Conservation (phyloP, 2,329 filamentous ascomycete genomes). For the Lanzia echinophila region DNA sequence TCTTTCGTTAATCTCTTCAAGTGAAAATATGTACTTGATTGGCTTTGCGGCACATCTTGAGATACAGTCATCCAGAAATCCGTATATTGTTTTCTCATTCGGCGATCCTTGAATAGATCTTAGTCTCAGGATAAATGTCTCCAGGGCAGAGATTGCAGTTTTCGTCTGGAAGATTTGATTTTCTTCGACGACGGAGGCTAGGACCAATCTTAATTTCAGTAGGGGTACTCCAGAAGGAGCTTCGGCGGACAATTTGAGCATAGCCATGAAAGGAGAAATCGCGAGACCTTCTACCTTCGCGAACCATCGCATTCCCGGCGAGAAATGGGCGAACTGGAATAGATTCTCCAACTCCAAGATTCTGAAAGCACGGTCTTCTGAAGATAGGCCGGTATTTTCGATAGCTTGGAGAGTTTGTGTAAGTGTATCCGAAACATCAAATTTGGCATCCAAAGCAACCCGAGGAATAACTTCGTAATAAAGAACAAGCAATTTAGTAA, state of each 20-base stretch:
- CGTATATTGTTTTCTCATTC: conserved; percentile 46
- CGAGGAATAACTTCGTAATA: conserved; percentile 81
- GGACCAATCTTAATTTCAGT: conserved; percentile 45
- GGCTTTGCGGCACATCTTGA: conserved; percentile 68
- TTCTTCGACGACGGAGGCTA: conserved; percentile 56
- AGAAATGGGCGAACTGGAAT: conserved; percentile 71
- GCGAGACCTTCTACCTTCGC: conserved; percentile 59
- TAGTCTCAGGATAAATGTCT: conserved; percentile 39
- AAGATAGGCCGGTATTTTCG: conserved; percentile 38
- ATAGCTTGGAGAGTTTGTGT: conserved; percentile 59
- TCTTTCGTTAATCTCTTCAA: conserved; percentile 45
- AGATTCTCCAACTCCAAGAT: conserved; percentile 75
- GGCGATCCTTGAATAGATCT: conserved; percentile 26
- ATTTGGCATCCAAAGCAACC: conserved; percentile 72
- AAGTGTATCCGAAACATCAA: conserved; percentile 77
- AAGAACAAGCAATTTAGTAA: conserved; percentile 70
- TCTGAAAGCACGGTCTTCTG: conserved; percentile 48
- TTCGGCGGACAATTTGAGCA: conserved; percentile 53
- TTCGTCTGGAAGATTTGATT: conserved; percentile 56
- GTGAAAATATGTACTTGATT: conserved; percentile 73
- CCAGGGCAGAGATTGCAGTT: conserved; percentile 37
- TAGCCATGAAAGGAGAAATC: conserved; percentile 64
- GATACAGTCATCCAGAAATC: conserved; percentile 77
- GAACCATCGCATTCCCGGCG: conserved; percentile 87
- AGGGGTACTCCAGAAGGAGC: conserved; percentile 43